A percentile compares a stretch with the other conserved stretches of the same genome.
Conservation (phyloP, 2,329 filamentous ascomycete genomes). For the Cercospora sp. region DNA sequence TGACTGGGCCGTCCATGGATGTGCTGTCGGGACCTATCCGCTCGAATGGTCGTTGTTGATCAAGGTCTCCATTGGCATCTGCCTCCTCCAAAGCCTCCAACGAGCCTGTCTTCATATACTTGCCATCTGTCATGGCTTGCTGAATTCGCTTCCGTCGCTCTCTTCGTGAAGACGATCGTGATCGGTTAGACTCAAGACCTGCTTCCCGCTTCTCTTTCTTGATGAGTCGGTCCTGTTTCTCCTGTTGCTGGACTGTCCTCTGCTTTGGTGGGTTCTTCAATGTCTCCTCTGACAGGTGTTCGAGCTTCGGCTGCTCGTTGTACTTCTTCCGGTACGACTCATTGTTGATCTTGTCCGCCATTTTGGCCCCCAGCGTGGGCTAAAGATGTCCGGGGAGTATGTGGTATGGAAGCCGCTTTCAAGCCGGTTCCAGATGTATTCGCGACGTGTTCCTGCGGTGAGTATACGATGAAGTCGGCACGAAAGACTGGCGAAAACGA, state of each 20-base stretch:
- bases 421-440: not conserved
- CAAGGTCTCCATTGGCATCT: slow-evolving; percentile 51
- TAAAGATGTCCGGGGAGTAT: not conserved
- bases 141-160: slow-evolving; percentile 50
- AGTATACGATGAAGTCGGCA: not conserved
- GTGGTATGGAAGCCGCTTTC: not conserved
- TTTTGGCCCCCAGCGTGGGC: slow-evolving; percentile 14
- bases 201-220: slow-evolving; percentile 34
- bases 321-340: slow-evolving; percentile 30
- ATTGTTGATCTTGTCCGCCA: slow-evolving; percentile 24
- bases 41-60: slow-evolving; percentile 54
- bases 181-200: slow-evolving; percentile 46
- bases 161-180: slow-evolving; percentile 50
- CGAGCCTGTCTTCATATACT: slow-evolving; percentile 54
- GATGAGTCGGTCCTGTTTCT: slow-evolving; percentile 47
- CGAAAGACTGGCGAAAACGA: not conserved
- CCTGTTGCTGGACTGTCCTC: slow-evolving; percentile 48
- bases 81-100: slow-evolving; percentile 54
- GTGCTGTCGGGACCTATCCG: slow-evolving; percentile 57
- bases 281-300: slow-evolving; percentile 28
- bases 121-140: slow-evolving; percentile 48
- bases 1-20: slow-evolving; percentile 59
- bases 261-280: slow-evolving; percentile 33
- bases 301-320: slow-evolving; percentile 32
- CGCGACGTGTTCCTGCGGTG: not conserved